Base-by-base conservation (phyloP, 495 filamentous ascomycete species). In the Trichocladium antarcticum region DNA sequence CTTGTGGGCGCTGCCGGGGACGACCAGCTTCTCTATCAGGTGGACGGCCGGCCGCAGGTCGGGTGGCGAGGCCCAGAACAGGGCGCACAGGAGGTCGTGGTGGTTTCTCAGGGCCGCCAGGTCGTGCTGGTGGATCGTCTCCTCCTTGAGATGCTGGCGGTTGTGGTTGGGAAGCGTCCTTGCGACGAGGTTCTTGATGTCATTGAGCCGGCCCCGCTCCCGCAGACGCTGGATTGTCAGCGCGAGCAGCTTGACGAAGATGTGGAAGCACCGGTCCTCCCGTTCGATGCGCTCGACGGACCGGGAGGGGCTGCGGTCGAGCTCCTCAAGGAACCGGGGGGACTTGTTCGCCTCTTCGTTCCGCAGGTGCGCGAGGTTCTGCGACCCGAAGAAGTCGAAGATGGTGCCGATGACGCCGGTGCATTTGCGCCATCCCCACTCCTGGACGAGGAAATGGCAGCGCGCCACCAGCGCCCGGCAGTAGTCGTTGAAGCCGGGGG, bases 81-180 rank as follows among this genome's bases (percentile, higher is more conserved):
- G 73, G 2, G 85, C 90, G 53, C 83, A 87, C 2, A 98, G 77
- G 38, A 98, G 75, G 60, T 97, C 88, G 58, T 95, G 88, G 54
- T 98, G 90, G 58, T 97, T 98, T 50, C 88, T 76, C 31, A 97
- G 68, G 0, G 89, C 83, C 19, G 87, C 81, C n/a, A 97, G 71
- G 49, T 95, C 85, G 44, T 79, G 78, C 54, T 84, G 77, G 31
- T 72, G 76, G 16, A 96, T 68, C 0, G 71, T 68, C 50, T 88
- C 75, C 55, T 95, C 88, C 61, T 89, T 95, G 5, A 84, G 85
- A 55, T 92, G 89, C 38, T 80, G 81, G 16, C 88, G 80, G 38
- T 86, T 82, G 59, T 96, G 88, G 53, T 95, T 96, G 12, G 92
- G 92, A 35, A 94, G 74, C 9, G 89, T 76, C 29, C 90, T 79